These are phyloP conservation scores for Elongisporangium undulatum DNA, from an alignment of 352 stramenopile species.

Conservation along the genomic window DNA sequence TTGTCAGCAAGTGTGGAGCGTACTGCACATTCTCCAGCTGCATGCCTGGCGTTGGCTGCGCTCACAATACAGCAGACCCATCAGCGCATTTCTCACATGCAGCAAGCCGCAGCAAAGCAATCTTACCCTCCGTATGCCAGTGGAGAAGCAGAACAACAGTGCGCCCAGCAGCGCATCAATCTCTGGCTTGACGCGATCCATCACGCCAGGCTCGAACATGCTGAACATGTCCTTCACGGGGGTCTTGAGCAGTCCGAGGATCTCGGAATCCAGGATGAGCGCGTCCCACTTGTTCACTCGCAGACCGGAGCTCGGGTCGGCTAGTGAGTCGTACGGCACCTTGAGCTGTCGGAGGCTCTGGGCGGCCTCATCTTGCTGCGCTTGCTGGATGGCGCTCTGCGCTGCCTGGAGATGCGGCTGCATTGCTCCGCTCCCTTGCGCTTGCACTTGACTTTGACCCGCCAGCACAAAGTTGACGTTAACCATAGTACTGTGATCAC, in stretches of 20 bases:
- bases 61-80: neutral
- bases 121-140: slow-evolving; percentile 52
- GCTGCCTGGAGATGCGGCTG: slow-evolving; percentile 32
- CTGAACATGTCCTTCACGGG: slow-evolving; percentile 78
- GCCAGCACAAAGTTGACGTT: neutral
- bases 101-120: neutral
- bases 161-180: slow-evolving; percentile 54
- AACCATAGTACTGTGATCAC: neutral
- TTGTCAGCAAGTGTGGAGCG: slow-evolving; percentile 33
- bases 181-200: slow-evolving; percentile 68
- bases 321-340: slow-evolving; percentile 42
- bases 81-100: neutral
- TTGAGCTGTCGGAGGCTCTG: slow-evolving; percentile 5
- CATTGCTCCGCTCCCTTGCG: slow-evolving; percentile 6
- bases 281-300: slow-evolving; percentile 86
- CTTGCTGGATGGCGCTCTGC: slow-evolving; percentile 33
- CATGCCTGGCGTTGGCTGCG: slow-evolving; percentile 77
- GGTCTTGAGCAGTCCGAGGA: slow-evolving; percentile 66
- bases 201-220: slow-evolving; percentile 63
- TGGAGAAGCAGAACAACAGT: slow-evolving; percentile 64
- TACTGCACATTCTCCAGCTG: slow-evolving; percentile 81
- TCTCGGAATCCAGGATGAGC: slow-evolving; percentile 75
- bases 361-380: neutral
- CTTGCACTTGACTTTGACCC: neutral
- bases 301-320: slow-evolving; percentile 34